These are phyloP conservation scores for Cutaneotrichosporon mucoides DNA, from an alignment of 1,284 basidiomycete genomes.

Conservation along the genomic window DNA sequence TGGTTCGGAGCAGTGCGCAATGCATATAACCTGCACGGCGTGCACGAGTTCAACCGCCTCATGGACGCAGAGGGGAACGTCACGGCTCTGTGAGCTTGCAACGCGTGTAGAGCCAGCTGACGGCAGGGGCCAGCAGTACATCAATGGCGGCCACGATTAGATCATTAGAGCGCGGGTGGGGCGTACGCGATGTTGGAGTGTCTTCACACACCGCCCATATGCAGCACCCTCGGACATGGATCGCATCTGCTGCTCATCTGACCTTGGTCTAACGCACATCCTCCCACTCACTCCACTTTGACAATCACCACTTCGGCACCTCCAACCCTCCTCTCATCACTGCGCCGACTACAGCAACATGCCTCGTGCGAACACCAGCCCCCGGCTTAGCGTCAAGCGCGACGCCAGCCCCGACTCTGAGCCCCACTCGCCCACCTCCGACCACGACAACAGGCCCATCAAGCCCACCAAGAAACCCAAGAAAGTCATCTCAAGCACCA, in stretches of 20 bases:
- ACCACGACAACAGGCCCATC: neutral
- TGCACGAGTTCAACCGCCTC: slow-evolving; percentile 33
- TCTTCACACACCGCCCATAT: too few species aligned
- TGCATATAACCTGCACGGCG: slow-evolving; percentile 27
- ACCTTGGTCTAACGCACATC: too few species aligned
- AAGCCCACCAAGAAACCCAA: neutral
- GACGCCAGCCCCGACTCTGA: neutral
- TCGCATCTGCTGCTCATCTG: too few species aligned
- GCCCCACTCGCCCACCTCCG: neutral
- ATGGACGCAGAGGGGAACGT: slow-evolving; percentile 30
- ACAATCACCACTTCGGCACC: too few species aligned
- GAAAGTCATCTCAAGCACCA: neutral
- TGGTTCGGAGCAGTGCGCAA: slow-evolving; percentile 20
- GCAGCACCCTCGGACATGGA: too few species aligned
- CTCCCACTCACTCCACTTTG: too few species aligned
- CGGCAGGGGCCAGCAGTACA: slow-evolving; percentile 28
- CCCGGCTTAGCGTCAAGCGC: neutral
- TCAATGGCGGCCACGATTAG: slow-evolving; percentile 24
- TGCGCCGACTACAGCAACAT: too few species aligned
- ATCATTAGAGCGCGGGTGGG: neutral
- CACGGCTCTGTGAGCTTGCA: slow-evolving; percentile 27
- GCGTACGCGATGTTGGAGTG: too few species aligned
- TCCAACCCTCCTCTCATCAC: too few species aligned
- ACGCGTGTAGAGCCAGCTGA: neutral
- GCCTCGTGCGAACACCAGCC: too few species aligned